A percentile compares a stretch with the other conserved stretches of the same genome.
phyloP scores from a whole-genome alignment of 345 rosid species.

The Rubroshorea leprosula region DNA sequence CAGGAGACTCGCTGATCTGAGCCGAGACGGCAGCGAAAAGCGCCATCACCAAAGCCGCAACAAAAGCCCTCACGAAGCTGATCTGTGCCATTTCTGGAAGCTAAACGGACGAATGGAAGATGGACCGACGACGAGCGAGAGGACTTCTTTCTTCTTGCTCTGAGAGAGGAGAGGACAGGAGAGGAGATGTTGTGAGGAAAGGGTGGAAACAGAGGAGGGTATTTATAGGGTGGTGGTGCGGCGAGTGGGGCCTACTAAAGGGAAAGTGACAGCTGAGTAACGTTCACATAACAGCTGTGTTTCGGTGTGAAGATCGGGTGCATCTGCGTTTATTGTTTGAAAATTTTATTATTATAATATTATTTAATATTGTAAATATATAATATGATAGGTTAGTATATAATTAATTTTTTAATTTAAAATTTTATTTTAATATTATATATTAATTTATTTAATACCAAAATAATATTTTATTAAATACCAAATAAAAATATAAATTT shows the following conservation, averaged over 20 bases:
- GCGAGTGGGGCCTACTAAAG: slow-evolving; percentile 14
- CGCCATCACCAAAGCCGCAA: neutral
- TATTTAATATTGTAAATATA: no score
- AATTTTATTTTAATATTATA: no score
- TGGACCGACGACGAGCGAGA: neutral
- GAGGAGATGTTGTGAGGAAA: no score
- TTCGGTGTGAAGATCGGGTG: no score
- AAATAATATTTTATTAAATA: no score
- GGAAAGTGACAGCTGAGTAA: slow-evolving; percentile 18
- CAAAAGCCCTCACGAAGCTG: neutral
- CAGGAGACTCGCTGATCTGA: slow-evolving; percentile 1
- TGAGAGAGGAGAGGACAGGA: neutral
- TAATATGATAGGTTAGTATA: no score
- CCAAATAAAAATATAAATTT: no score
- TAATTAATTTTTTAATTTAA: no score
- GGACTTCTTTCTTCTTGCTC: neutral
- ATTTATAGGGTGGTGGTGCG: neutral
- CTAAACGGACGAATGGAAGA: neutral
- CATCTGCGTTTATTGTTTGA: no score
- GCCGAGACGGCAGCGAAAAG: neutral
- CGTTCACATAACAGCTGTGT: slow-evolving; percentile 22
- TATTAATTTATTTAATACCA: no score
- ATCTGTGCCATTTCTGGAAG: neutral
- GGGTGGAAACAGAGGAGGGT: no score
- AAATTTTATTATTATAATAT: no score